These are phyloP conservation scores for Fraxinus pennsylvanica DNA, from an alignment of 257 asterid genomes.

Conservation along the genomic window DNA sequence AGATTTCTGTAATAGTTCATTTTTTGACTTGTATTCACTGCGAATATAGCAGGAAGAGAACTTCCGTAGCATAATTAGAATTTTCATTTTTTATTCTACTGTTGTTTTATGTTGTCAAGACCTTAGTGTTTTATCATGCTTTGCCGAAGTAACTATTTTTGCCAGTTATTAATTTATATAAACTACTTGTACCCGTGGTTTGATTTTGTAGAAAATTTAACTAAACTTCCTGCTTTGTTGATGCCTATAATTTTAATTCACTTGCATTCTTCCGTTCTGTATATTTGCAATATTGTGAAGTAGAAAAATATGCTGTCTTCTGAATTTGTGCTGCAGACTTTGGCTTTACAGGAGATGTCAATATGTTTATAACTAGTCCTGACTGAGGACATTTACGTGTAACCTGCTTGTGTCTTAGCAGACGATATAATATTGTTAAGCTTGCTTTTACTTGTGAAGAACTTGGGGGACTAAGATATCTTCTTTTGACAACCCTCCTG, in stretches of 20 bases:
- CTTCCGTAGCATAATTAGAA: neutral
- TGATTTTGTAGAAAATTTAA: neutral
- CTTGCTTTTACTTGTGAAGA: neutral
- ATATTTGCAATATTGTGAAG: neutral
- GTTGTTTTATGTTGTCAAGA: neutral
- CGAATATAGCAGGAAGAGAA: neutral
- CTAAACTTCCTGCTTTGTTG: neutral
- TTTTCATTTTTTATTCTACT: neutral
- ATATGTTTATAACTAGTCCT: neutral
- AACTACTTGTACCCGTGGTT: conserved; percentile 6
- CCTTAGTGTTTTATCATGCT: neutral
- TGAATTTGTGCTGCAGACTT: neutral
- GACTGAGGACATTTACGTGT: neutral
- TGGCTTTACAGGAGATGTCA: neutral
- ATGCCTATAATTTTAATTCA: neutral
- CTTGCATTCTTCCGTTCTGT: neutral
- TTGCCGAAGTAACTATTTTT: neutral
- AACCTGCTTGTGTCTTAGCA: neutral
- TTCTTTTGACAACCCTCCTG: neutral
- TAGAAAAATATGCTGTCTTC: neutral
- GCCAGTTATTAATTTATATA: neutral
- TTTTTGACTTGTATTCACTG: conserved; percentile 1
- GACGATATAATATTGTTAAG: neutral
- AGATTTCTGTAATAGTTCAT: neutral
- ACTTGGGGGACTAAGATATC: neutral